Evolutionary conservation across 2,329 filamentous ascomycete species (phyloP), one percentile per base, ranked within the genome.

Genomic region (Xylariaceae sp.): DNA sequence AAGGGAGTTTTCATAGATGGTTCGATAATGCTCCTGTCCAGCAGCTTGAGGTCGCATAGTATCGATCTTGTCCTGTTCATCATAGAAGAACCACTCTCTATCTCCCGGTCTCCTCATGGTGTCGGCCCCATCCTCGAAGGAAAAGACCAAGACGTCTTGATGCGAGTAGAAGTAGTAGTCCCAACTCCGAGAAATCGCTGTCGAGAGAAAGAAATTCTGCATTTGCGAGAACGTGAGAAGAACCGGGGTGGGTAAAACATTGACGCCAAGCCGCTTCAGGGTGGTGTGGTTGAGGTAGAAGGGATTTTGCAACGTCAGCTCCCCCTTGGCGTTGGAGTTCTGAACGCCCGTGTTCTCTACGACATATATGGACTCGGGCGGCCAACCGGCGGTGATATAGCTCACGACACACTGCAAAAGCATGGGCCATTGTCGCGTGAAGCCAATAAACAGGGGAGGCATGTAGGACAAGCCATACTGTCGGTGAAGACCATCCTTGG

Each of bases 141-240:
- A 65, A 10, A 70, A 52, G 3, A 67, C 66, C 4, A 68, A 56
- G 12, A 77, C 67, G 49, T 79, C 76, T 66, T 75, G 75, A 55
- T 78, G 76, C 11, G 65, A 68, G 69, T 74, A 78, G 60, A 75
- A 79, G 59, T 73, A 79, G 53, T 72, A 66, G 0, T 63, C 61
- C 71, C 73, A 78, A n/a, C 66, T 56, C 22, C 67, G 60, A 14
- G 67, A 55, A 23, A 71, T 65, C 3, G 71, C 67, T 10, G 67
- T 67, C 16, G 60, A 67, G 19, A 78, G 60, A 58, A 71, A 76
- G 61, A 73, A 77, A 55, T 79, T 79, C 50, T 79, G 74, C 32
- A 78, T 60, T 53, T 80, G 75, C 1, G 76, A 69, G 51, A 78
- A 79, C 37, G 60, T 71, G 47, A 78, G 63, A 1, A 78, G 66